Evolutionary conservation across 2,329 filamentous ascomycete genomes (phyloP), one percentile per base, ranked within the genome.

Genomic region (Seiridium unicorne): DNA sequence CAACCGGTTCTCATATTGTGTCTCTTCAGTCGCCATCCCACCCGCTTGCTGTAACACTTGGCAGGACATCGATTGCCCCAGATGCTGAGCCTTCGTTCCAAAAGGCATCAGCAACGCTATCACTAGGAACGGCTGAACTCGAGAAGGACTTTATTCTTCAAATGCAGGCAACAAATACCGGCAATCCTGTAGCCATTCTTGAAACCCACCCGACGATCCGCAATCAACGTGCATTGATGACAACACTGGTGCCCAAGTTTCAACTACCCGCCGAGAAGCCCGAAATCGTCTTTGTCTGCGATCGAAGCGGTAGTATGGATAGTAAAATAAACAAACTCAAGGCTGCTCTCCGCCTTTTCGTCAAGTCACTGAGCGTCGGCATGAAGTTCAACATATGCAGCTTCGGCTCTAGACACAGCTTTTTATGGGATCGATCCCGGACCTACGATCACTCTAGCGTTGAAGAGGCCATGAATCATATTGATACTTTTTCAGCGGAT

Each of bases 211-310:
- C 88, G 0, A 82, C 76, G 0, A 77, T 90, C 2, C 76, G 82
- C 0, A 78, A 84, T 58, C 86, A 90, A 54, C 80, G 85, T 3
- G 88, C 89, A 0, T 69, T 92, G 60, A 91, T 93, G 88, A 77
- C 83, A 0, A 90, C 89, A 0, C 76, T 92, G 0, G 87, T 92
- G 0, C 89, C 89, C 2, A 87, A 85, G 62, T 91, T 91, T 73
- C 77, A 79, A n/a, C 74, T 91, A 0, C 84, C 85, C 0, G 69
- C 80, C 0, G 77, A 80, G 7, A 73, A 71, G 58, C 77, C 79
- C 3, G 89, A 93, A 68, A 81, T 93, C 31, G 84, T 92, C 18
- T 92, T 93, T 64, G 75, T 93, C 4, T 89, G 87, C 59, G 90
- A 93, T 69, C 82, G 89, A 56, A 90, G 87, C 59, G 89, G 88